phyloP scores from a whole-genome alignment of 139 green algal species.

The Ettlia oleoabundans region DNA sequence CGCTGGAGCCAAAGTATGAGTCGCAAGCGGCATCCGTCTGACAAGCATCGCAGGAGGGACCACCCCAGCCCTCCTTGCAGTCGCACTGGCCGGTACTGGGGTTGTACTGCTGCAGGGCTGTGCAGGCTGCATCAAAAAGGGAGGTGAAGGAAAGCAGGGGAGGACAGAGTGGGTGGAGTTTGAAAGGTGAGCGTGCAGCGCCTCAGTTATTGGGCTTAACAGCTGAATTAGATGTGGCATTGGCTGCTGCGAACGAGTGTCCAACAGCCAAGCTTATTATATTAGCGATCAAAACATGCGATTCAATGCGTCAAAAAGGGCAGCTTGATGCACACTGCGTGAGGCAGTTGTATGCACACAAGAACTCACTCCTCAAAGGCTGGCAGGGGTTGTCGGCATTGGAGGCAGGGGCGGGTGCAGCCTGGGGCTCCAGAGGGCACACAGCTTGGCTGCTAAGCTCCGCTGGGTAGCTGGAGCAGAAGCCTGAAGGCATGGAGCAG shows the following conservation, averaged over 20 bases:
- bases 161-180: neutral
- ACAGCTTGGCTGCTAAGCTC: neutral
- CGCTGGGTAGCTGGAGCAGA: slow-evolving; percentile 31
- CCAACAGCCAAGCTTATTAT: too few relatives aligned
- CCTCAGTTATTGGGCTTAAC: too few relatives aligned
- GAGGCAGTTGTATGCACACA: too few relatives aligned
- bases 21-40: slow-evolving; percentile 48
- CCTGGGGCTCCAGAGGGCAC: neutral
- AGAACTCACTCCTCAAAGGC: neutral
- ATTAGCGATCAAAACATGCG: too few relatives aligned
- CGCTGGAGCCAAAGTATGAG: slow-evolving; percentile 3
- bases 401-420: neutral
- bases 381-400: neutral
- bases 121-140: slow-evolving; percentile 19
- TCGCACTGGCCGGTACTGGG: slow-evolving; percentile 26
- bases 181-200: too few relatives aligned
- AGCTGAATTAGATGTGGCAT: too few relatives aligned
- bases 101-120: slow-evolving; percentile 35
- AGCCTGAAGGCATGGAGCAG: slow-evolving; percentile 31
- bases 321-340: too few relatives aligned
- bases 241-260: too few relatives aligned
- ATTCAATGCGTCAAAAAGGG: too few relatives aligned
- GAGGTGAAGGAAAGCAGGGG: neutral
- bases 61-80: slow-evolving; percentile 46
- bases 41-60: slow-evolving; percentile 54